Evolutionary conservation across 495 filamentous ascomycete genomes (phyloP).

Genomic region (Penicillium robsamsonii): DNA sequence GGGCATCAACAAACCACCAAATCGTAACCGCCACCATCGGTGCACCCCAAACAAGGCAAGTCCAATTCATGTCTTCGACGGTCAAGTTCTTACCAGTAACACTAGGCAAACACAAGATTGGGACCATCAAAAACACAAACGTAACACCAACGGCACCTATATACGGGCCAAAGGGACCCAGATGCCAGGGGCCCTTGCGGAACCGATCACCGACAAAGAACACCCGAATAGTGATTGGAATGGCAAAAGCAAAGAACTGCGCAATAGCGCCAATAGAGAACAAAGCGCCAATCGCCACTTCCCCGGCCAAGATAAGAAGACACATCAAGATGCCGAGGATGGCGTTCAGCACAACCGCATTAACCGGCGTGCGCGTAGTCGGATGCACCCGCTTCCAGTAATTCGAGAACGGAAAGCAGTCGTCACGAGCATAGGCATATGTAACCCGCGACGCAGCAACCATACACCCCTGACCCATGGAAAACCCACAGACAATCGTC

Average conservation of each 20-base stretch:
- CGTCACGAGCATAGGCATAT: constrained; percentile 78
- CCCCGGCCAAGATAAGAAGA: constrained; percentile 67
- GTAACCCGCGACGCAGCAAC: constrained; percentile 76
- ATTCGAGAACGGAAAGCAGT: constrained; percentile 66
- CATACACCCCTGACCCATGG: constrained; percentile 83
- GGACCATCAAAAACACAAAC: constrained; percentile 72
- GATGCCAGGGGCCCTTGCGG: constrained; percentile 69
- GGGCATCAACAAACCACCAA: constrained; percentile 71
- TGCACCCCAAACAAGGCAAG: constrained; percentile 69
- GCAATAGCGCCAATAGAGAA: constrained; percentile 77
- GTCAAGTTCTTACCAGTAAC: constrained; percentile 56
- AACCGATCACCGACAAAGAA: constrained; percentile 73
- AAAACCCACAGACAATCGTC: constrained; percentile 74
- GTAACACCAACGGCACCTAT: constrained; percentile 59
- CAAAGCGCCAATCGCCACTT: constrained; percentile 65
- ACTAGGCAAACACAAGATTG: constrained; percentile 70
- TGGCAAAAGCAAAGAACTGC: constrained; percentile 71
- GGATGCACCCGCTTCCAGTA: constrained; percentile 67
- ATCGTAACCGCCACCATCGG: constrained; percentile 61
- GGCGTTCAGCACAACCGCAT: constrained; percentile 74
- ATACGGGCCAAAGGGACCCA: constrained; percentile 60
- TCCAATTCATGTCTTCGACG: constrained; percentile 70
- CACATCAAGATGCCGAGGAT: constrained; percentile 62
- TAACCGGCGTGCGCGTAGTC: constrained; percentile 68
- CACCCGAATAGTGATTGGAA: constrained; percentile 71